These are phyloP conservation scores for Fonsecaea pedrosoi DNA, from an alignment of 2,329 filamentous ascomycete genomes.

Conservation along the genomic window DNA sequence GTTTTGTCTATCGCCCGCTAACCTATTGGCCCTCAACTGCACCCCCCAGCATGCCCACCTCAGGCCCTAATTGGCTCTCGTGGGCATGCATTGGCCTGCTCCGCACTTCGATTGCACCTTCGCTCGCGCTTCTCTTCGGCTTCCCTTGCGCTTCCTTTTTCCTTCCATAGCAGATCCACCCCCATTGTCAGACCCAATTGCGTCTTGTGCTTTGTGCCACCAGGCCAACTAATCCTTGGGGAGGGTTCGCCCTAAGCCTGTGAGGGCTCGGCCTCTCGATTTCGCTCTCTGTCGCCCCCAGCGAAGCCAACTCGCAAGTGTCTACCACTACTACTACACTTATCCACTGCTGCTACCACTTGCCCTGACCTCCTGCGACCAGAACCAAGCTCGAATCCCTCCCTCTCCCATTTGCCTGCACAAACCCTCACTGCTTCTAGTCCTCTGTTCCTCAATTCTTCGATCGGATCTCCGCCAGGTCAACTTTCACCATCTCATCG, in stretches of 20 bases:
- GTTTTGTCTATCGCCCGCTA: not conserved
- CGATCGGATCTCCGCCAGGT: conserved; percentile 2
- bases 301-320: conserved; percentile 3
- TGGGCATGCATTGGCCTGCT: conserved; percentile 16
- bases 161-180: conserved; percentile 24
- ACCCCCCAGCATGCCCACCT: not conserved
- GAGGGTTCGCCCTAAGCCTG: conserved; percentile 2
- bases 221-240: conserved; percentile 3
- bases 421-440: not conserved
- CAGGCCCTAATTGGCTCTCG: not conserved
- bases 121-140: conserved; percentile 16
- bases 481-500: conserved; percentile 3
- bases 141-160: conserved; percentile 25
- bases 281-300: conserved; percentile 4
- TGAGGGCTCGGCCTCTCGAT: conserved; percentile 8
- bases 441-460: not conserved
- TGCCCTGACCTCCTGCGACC: conserved; percentile 7
- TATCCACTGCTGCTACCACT: conserved; percentile 2
- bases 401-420: conserved; percentile 1
- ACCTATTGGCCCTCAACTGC: not conserved
- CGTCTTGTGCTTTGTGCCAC: not conserved
- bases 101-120: conserved; percentile 11
- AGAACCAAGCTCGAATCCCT: conserved; percentile 4
- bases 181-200: conserved; percentile 7
- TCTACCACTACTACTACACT: conserved; percentile 1